phyloP scores from a whole-genome alignment of 495 filamentous ascomycete species.

The Xylaria intraflava region DNA sequence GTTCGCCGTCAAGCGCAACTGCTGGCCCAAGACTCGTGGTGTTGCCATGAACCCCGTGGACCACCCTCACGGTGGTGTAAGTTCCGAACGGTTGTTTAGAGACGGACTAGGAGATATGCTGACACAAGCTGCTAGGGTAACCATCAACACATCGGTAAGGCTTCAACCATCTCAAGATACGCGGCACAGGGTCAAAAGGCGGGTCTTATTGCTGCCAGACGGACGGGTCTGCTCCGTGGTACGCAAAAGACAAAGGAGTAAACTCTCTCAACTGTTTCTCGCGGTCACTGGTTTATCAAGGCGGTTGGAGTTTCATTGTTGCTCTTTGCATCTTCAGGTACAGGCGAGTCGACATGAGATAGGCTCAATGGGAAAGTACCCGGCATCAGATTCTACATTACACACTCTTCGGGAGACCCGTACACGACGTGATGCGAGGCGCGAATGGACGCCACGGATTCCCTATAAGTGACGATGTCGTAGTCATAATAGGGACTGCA shows the following conservation, averaged over 20 bases:
- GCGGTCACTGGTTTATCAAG: constrained; percentile 44
- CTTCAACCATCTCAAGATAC: constrained; percentile 97
- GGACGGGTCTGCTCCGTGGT: constrained; percentile 98
- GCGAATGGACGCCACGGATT: constrained; percentile 7
- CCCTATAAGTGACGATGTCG: constrained; percentile 5
- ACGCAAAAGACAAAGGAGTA: constrained; percentile 99
- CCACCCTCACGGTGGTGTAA: constrained; percentile 92
- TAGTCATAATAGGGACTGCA: constrained; percentile 8
- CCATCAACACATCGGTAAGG: constrained; percentile 99
- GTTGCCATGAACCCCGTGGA: constrained; percentile 99
- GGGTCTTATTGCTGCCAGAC: constrained; percentile 98
- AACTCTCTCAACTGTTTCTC: constrained; percentile 48
- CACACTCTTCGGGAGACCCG: constrained; percentile 3
- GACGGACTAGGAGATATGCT: constrained; percentile 16
- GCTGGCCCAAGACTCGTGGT: constrained; percentile 99
- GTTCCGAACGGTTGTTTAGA: constrained; percentile 12
- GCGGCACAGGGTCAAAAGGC: constrained; percentile 98
- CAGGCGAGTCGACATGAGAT: constrained; percentile 36
- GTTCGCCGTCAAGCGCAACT: constrained; percentile 99
- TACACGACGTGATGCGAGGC: constrained; percentile 8
- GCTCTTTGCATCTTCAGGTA: constrained; percentile 52
- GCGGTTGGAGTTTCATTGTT: constrained; percentile 49
- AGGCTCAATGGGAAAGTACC: constrained; percentile 33
- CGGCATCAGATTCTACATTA: constrained; percentile 27
- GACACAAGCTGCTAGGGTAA: constrained; percentile 65